phyloP scores from a whole-genome alignment of 352 stramenopile species.

The Globisporangium cystogenes region DNA sequence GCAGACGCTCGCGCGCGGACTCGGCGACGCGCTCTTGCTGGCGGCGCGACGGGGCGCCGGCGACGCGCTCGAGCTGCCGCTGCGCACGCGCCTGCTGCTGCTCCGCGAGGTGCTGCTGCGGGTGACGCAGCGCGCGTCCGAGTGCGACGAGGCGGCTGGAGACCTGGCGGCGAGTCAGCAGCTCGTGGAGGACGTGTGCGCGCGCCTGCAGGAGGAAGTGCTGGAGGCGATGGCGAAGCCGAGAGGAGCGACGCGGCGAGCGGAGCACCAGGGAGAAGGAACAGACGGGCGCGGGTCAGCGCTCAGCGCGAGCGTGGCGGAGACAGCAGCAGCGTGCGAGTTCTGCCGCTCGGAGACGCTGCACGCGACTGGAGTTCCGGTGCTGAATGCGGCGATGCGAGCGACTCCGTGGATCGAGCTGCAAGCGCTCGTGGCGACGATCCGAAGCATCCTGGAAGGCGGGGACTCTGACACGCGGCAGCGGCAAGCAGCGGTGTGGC shows the following conservation, averaged over 20 bases:
- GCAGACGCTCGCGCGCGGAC: conserved; percentile 3
- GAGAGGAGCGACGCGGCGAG: not conserved
- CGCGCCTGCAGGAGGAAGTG: conserved; percentile 33
- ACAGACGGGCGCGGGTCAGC: not conserved
- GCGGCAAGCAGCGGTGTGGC: not conserved
- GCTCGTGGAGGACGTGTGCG: conserved; percentile 29
- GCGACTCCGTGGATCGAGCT: conserved; percentile 5
- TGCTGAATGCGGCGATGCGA: not conserved
- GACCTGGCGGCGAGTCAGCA: conserved; percentile 3
- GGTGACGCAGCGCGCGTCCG: not conserved
- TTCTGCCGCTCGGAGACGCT: conserved; percentile 6
- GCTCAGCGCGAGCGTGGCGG: not conserved
- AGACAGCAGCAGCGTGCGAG: not conserved
- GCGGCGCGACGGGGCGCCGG: not conserved
- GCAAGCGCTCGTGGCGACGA: not conserved
- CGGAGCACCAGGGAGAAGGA: not conserved
- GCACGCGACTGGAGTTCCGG: not conserved
- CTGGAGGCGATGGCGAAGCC: conserved; percentile 22
- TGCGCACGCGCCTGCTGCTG: conserved; percentile 17
- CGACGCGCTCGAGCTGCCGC: conserved; percentile 10
- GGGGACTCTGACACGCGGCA: not conserved
- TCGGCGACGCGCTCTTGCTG: conserved; percentile 10
- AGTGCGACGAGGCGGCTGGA: not conserved
- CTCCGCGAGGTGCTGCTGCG: conserved; percentile 8
- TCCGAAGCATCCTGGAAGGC: not conserved